These are phyloP conservation scores for Pseudoperonospora humuli DNA, from an alignment of 352 stramenopile species.

Conservation along the genomic window DNA sequence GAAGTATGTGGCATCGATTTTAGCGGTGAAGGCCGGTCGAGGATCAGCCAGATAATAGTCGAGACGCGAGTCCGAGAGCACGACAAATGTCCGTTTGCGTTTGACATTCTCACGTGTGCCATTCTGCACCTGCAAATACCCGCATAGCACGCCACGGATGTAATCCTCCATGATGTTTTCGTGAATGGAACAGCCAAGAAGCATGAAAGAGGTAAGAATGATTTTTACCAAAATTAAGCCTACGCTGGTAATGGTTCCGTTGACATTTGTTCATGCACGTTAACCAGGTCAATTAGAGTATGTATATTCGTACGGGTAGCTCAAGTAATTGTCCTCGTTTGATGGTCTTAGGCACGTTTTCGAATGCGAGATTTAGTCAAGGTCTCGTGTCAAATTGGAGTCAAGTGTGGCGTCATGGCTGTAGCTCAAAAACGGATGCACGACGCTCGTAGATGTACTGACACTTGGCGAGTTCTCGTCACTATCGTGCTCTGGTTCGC, in stretches of 20 bases:
- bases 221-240: conserved; percentile 11
- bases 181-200: not conserved
- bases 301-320: no score
- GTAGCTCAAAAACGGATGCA: not conserved
- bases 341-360: not conserved
- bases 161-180: conserved; percentile 68
- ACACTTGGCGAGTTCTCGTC: conserved; percentile 10
- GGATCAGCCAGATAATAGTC: conserved; percentile 66
- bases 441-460: conserved; percentile 7
- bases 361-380: not conserved
- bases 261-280: no score
- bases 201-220: conserved; percentile 5
- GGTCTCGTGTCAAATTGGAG: not conserved
- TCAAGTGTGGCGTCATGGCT: not conserved
- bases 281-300: no score
- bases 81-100: no score
- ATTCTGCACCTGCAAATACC: no score
- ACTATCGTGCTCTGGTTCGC: conserved; percentile 35
- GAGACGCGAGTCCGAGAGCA: conserved; percentile 67
- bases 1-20: conserved; percentile 58
- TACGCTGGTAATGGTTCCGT: not conserved
- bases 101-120: no score
- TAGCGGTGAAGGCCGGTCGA: conserved; percentile 46
- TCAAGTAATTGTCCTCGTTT: not conserved
- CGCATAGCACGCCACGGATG: conserved; percentile 57